Base-by-base conservation (phyloP, 129 eudicot species). In the Daucus carota region DNA sequence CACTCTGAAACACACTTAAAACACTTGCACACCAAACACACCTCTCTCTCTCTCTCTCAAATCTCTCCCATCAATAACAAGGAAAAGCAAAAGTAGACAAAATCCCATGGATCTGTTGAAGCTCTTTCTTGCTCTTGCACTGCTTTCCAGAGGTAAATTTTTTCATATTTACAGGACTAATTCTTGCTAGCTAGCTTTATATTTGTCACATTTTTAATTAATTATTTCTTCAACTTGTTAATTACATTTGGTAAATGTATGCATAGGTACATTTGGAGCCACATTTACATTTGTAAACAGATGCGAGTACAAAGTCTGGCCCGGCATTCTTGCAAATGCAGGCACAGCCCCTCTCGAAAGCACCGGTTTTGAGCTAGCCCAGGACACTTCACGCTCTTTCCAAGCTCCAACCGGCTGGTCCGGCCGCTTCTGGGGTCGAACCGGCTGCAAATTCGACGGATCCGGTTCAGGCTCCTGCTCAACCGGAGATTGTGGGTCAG, bases 381-480 rank as follows among this genome's bases (percentile, higher is more conserved):
- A 79, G 41, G 90, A 81, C 5, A 73, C 84, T 48, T 83, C 96
- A 28, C 88, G 97, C 11, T 18, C 87, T 8, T 93, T 93, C 75
- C 86, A 80, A 80, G 96, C 98, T 26, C 98, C 98, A 0, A 75
- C 98, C 36, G 98, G 98, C 60, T 93, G 98, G 98, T 93, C 98
- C 76, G 98, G 98, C 36, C 92, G 98, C 8, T 90, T 93, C 79
- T 93, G 98, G 98, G 96, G 88, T 32, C 77, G 98, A 68, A 93
- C 98, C 80, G 87, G 90, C 13, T 93, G 98, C 78, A 80, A 80
- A 2, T 93, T 93, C 77, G 91, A 86, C 75, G 83, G 80, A 66
- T 87, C 98, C 71, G 90, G 85, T 5, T 67, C 86, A 0, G 93
- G 96, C 13, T 77, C 92, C 11, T 93, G 98, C 80, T 74, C 81